Conservation (phyloP, 1,139 yeast species). For the Suhomyces chickasaworum region DNA sequence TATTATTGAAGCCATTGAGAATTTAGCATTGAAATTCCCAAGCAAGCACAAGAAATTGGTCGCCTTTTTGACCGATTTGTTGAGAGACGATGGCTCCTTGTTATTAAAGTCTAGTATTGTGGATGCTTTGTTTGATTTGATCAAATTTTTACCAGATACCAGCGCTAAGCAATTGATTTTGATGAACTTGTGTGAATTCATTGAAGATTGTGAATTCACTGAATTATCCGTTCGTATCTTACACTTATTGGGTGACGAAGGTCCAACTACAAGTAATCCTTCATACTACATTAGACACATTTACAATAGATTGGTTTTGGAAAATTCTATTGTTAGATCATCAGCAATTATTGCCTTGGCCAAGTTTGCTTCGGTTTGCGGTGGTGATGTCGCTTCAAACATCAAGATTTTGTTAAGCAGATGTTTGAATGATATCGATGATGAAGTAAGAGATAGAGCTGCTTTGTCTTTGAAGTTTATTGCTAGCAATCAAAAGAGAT, state of each 20-base stretch:
- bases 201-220: constrained; percentile 97
- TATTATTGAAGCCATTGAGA: constrained; percentile 92
- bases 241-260: constrained; percentile 91
- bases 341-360: constrained; percentile 93
- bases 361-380: constrained; percentile 83
- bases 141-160: constrained; percentile 77
- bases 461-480: constrained; percentile 78
- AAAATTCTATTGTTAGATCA: constrained; percentile 91
- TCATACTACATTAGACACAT: constrained; percentile 93
- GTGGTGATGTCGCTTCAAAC: constrained; percentile 64
- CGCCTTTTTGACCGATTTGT: constrained; percentile 75
- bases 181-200: constrained; percentile 90
- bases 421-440: constrained; percentile 87
- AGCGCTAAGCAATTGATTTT: constrained; percentile 79
- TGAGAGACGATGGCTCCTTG: constrained; percentile 90
- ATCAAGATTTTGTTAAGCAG: constrained; percentile 76
- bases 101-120: constrained; percentile 83
- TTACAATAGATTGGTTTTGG: constrained; percentile 93
- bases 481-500: constrained; percentile 49
- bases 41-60: constrained; percentile 83
- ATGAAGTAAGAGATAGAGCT: constrained; percentile 98
- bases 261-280: constrained; percentile 85
- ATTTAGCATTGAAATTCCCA: constrained; percentile 91
- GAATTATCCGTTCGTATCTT: constrained; percentile 89
- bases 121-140: constrained; percentile 89